Evolutionary conservation across 2,329 filamentous ascomycete species (phyloP).

Genomic region (Fusarium pseudonygamai): DNA sequence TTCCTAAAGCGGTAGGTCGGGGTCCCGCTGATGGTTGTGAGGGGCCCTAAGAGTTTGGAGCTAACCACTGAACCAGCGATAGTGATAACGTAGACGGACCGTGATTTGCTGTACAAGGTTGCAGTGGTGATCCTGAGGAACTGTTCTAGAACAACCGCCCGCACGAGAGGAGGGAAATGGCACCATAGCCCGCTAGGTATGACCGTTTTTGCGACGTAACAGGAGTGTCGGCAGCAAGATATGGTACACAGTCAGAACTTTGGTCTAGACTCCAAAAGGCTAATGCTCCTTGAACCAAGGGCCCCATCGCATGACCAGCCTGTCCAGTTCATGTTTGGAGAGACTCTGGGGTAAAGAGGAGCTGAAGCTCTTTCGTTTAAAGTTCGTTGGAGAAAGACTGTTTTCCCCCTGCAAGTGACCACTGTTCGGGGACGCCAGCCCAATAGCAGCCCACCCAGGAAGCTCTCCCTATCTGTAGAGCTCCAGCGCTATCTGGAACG

Average conservation of each 20-base stretch:
- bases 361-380: not conserved
- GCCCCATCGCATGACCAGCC: not conserved
- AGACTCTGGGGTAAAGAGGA: constrained; percentile 16
- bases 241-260: not conserved
- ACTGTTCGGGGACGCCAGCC: not conserved
- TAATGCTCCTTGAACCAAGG: not conserved
- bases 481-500: constrained; percentile 11
- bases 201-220: not conserved
- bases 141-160: constrained; percentile 18
- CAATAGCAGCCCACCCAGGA: not conserved
- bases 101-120: not conserved
- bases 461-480: constrained; percentile 2
- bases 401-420: not conserved
- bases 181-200: not conserved
- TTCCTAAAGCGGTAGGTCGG: constrained; percentile 14
- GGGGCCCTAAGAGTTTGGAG: not conserved
- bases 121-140: not conserved
- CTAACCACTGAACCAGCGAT: not conserved
- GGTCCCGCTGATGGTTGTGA: not conserved
- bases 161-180: not conserved
- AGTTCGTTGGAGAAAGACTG: not conserved
- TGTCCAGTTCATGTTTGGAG: not conserved
- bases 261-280: not conserved
- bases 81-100: not conserved
- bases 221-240: not conserved